phyloP scores from a whole-genome alignment of 2,329 filamentous ascomycete genomes.

The Colletotrichum siamense region DNA sequence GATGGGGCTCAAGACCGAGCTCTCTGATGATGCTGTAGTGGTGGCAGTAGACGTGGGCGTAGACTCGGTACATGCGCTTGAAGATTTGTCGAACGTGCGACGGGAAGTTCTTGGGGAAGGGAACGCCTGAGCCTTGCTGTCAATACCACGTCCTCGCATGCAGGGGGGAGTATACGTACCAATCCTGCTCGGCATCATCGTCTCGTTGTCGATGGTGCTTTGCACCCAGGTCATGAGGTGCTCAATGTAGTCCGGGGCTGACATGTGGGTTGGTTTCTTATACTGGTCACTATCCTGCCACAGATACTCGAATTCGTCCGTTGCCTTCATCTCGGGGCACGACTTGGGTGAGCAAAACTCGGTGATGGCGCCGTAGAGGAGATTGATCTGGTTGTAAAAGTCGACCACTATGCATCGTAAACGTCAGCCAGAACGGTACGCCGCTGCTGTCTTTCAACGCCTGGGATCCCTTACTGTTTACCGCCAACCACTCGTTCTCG shows the following conservation, averaged over 20 bases:
- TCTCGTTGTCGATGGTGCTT: conserved; percentile 92
- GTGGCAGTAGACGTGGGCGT: conserved; percentile 99
- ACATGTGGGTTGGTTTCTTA: conserved; percentile 97
- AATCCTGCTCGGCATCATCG: conserved; percentile 92
- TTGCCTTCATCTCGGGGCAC: conserved; percentile 99
- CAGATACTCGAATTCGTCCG: conserved; percentile 99
- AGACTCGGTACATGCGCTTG: conserved; percentile 98
- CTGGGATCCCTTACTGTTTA: conserved; percentile 77
- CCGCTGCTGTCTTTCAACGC: not conserved
- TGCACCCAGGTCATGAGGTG: conserved; percentile 98
- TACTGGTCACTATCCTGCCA: conserved; percentile 97
- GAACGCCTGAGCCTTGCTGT: conserved; percentile 66
- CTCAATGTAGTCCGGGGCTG: conserved; percentile 96
- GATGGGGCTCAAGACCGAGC: conserved; percentile 91
- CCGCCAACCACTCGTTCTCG: conserved; percentile 96
- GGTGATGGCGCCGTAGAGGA: conserved; percentile 97
- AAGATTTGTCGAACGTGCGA: conserved; percentile 92
- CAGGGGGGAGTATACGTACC: conserved; percentile 50
- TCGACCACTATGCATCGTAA: conserved; percentile 78
- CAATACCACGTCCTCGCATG: not conserved
- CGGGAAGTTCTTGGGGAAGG: conserved; percentile 93
- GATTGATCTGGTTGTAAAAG: conserved; percentile 99
- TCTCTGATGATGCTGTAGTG: conserved; percentile 97
- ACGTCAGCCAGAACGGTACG: conserved; percentile 28
- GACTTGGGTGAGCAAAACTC: conserved; percentile 98